Evolutionary conservation across 2,329 filamentous ascomycete species (phyloP).

Genomic region (Aspergillus awamori): DNA sequence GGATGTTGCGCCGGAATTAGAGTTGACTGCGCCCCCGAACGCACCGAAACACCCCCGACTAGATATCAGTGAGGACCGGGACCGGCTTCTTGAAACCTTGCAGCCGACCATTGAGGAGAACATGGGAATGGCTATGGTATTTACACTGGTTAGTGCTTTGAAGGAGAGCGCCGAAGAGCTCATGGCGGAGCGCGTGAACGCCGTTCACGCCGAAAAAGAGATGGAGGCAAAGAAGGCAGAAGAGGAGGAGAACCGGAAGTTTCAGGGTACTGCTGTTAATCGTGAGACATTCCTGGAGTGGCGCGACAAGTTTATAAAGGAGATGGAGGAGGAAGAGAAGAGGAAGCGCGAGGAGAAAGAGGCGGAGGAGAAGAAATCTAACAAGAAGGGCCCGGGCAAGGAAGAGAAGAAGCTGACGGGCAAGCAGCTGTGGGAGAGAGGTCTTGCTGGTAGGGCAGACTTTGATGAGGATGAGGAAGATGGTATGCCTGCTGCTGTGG

Average conservation of each 20-base stretch:
- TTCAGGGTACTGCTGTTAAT: conserved; percentile 89
- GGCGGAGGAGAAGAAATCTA: conserved; percentile 78
- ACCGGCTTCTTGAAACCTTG: conserved; percentile 70
- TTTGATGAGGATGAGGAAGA: conserved; percentile 70
- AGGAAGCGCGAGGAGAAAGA: conserved; percentile 72
- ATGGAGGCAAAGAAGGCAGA: conserved; percentile 64
- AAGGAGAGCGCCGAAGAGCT: conserved; percentile 91
- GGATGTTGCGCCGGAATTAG: conserved; percentile 79
- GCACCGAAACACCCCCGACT: conserved; percentile 71
- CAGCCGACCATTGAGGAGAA: conserved; percentile 83
- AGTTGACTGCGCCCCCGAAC: conserved; percentile 75
- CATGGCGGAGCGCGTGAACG: conserved; percentile 71
- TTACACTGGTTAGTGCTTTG: conserved; percentile 81
- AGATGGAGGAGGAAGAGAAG: conserved; percentile 74
- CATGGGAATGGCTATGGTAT: conserved; percentile 96
- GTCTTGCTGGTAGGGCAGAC: conserved; percentile 67
- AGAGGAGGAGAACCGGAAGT: conserved; percentile 93
- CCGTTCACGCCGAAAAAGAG: conserved; percentile 57
- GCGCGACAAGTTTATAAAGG: conserved; percentile 74
- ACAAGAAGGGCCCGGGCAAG: conserved; percentile 72
- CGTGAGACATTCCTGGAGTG: conserved; percentile 81
- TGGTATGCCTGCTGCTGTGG: conserved; percentile 59
- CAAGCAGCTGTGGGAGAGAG: conserved; percentile 76
- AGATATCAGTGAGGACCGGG: conserved; percentile 78
- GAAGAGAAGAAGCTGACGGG: conserved; percentile 69